Percentiles rank a stretch among this genome's conserved stretches.
phyloP scores from a whole-genome alignment of 768 basidiomycete species.

The Serendipita sp. region DNA sequence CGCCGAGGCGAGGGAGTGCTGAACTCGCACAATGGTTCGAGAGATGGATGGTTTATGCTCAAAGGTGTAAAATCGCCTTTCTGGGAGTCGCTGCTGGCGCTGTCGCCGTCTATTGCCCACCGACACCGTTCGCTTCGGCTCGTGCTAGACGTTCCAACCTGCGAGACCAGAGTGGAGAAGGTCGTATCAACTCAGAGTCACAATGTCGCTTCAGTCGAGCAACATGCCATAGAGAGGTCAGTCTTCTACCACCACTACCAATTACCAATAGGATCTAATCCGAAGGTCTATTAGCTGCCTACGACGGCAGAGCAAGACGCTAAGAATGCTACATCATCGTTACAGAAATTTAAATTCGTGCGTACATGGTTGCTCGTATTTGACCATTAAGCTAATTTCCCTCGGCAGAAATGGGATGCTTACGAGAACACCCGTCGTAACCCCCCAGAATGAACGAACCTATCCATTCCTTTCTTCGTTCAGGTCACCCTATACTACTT shows the following conservation, averaged over 20 bases:
- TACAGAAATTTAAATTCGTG: not conserved
- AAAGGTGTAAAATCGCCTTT: not conserved
- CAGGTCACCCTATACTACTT: too few relatives aligned
- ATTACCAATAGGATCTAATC: not conserved
- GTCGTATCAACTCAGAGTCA: not conserved
- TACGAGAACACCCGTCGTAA: too few relatives aligned
- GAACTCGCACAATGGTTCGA: not conserved
- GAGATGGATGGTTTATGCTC: not conserved
- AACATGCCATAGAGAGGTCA: not conserved
- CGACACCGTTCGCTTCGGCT: conserved; percentile 2
- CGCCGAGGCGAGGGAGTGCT: not conserved
- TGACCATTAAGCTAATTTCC: too few relatives aligned
- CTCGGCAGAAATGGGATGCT: too few relatives aligned
- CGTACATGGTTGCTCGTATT: not conserved
- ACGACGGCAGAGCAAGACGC: not conserved
- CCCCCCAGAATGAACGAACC: too few relatives aligned
- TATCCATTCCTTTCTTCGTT: too few relatives aligned
- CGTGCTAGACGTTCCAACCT: not conserved
- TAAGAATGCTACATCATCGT: not conserved
- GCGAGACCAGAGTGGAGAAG: too few relatives aligned
- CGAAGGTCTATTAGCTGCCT: not conserved
- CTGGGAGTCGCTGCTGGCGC: not conserved
- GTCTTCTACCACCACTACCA: not conserved
- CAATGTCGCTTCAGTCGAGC: not conserved
- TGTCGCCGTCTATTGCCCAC: not conserved